A percentile compares a stretch with the other conserved stretches of the same genome.
Evolutionary conservation across 495 filamentous ascomycete genomes (phyloP).

Genomic region (Neurospora tetraspora): DNA sequence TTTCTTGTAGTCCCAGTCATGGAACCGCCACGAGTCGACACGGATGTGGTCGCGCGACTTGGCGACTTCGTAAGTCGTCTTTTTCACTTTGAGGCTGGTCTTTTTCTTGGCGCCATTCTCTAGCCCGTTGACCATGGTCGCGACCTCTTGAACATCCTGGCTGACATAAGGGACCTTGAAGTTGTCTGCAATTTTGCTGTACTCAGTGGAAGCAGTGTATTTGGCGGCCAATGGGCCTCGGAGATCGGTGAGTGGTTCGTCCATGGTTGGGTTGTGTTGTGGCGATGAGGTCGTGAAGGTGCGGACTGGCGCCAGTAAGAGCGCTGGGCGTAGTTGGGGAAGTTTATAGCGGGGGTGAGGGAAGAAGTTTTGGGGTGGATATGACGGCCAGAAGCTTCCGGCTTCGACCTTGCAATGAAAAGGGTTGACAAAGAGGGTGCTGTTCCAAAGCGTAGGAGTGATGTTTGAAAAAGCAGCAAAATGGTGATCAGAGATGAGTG

Average conservation of each 20-base stretch:
- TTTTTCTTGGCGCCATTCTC: slow-evolving; percentile 46
- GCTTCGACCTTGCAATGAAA: neutral
- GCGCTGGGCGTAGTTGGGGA: neutral
- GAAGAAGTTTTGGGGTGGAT: slow-evolving; percentile 3
- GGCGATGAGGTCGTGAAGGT: slow-evolving; percentile 5
- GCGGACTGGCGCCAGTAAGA: neutral
- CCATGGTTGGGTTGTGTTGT: slow-evolving; percentile 11
- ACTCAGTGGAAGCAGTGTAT: slow-evolving; percentile 23
- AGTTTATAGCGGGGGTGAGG: slow-evolving; percentile 6
- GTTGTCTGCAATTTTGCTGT: slow-evolving; percentile 16
- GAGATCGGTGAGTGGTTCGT: neutral
- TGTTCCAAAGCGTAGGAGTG: neutral
- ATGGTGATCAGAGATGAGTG: neutral
- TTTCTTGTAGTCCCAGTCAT: slow-evolving; percentile 93
- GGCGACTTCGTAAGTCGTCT: slow-evolving; percentile 56
- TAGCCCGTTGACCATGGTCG: slow-evolving; percentile 47
- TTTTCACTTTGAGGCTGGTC: slow-evolving; percentile 54
- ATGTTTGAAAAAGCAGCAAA: neutral
- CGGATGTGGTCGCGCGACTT: slow-evolving; percentile 44
- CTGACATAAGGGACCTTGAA: slow-evolving; percentile 40
- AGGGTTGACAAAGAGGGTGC: neutral
- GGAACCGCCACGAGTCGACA: slow-evolving; percentile 87
- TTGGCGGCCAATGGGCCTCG: slow-evolving; percentile 7
- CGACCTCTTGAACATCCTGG: slow-evolving; percentile 56
- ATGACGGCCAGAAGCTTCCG: neutral